A percentile compares a stretch with the other conserved stretches of the same genome.
Conservation (phyloP, 495 filamentous ascomycete species). For the Xylaria sp. region DNA sequence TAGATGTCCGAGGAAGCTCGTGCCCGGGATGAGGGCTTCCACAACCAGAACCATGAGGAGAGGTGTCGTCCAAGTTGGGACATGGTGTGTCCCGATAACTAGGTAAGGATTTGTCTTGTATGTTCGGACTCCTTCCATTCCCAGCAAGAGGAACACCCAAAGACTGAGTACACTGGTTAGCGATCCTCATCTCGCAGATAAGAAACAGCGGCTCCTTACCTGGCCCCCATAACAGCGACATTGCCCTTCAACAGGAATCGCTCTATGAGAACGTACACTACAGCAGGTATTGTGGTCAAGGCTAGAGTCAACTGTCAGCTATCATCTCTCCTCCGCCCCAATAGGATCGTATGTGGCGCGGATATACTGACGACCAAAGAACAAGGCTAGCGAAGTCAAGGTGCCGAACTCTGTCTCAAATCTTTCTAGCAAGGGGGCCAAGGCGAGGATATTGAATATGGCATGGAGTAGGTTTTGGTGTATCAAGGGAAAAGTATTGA, state of each 20-base stretch:
- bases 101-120: slow-evolving; percentile 77
- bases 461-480: slow-evolving; percentile 82
- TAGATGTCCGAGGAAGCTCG: slow-evolving; percentile 85
- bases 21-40: slow-evolving; percentile 76
- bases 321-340: neutral
- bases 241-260: slow-evolving; percentile 68
- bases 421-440: slow-evolving; percentile 84
- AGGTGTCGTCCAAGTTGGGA: slow-evolving; percentile 94
- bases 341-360: neutral
- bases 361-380: slow-evolving; percentile 80
- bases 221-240: slow-evolving; percentile 78
- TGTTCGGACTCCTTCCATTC: slow-evolving; percentile 82
- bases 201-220: slow-evolving; percentile 56
- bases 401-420: slow-evolving; percentile 96
- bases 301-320: slow-evolving; percentile 39
- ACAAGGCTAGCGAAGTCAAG: slow-evolving; percentile 79
- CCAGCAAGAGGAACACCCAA: slow-evolving; percentile 89
- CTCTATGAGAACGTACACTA: slow-evolving; percentile 75
- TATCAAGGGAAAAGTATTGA: slow-evolving; percentile 91
- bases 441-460: slow-evolving; percentile 76
- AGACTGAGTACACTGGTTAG: slow-evolving; percentile 59
- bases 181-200: neutral
- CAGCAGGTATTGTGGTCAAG: slow-evolving; percentile 78
- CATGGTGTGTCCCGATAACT: slow-evolving; percentile 71
- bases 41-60: slow-evolving; percentile 72